Evolutionary conservation across 257 asterid species (phyloP).

Genomic region (Fraxinus pennsylvanica): DNA sequence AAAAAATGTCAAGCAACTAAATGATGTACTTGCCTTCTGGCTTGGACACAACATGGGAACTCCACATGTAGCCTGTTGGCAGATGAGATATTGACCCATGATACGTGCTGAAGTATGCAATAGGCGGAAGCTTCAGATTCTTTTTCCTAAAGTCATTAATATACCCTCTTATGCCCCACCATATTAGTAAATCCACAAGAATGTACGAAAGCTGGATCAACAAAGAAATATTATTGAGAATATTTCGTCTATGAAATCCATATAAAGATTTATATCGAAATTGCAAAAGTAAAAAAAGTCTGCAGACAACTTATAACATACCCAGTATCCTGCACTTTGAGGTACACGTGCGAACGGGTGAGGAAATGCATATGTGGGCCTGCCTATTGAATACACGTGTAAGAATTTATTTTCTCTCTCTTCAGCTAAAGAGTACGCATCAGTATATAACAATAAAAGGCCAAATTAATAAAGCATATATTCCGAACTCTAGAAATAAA

Average conservation of each 20-base stretch:
- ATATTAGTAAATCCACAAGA: conserved; percentile 90
- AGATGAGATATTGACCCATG: conserved; percentile 94
- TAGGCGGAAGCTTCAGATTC: conserved; percentile 88
- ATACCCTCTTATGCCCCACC: conserved; percentile 98
- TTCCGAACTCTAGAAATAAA: background rate
- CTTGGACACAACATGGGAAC: conserved; percentile 91
- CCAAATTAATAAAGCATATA: background rate
- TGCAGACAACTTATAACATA: conserved; percentile 39
- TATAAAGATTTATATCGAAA: conserved; percentile 5
- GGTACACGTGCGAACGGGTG: conserved; percentile 99
- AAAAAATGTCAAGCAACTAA: conserved; percentile 8
- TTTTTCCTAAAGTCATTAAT: conserved; percentile 89
- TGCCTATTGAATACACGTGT: conserved; percentile 48
- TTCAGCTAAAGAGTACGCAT: background rate
- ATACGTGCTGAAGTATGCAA: conserved; percentile 92
- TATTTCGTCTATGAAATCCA: conserved; percentile 6
- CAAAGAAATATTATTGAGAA: conserved; percentile 20
- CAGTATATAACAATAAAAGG: background rate
- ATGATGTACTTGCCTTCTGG: conserved; percentile 67
- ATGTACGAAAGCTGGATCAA: conserved; percentile 79
- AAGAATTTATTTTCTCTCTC: conserved; percentile 15
- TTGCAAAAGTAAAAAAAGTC: conserved; percentile 15
- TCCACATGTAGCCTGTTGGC: conserved; percentile 99
- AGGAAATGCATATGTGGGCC: conserved; percentile 97
- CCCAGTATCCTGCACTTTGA: conserved; percentile 98